These are phyloP conservation scores for Cryptococcus wingfieldii DNA, from an alignment of 1,284 basidiomycete species.

Conservation along the genomic window DNA sequence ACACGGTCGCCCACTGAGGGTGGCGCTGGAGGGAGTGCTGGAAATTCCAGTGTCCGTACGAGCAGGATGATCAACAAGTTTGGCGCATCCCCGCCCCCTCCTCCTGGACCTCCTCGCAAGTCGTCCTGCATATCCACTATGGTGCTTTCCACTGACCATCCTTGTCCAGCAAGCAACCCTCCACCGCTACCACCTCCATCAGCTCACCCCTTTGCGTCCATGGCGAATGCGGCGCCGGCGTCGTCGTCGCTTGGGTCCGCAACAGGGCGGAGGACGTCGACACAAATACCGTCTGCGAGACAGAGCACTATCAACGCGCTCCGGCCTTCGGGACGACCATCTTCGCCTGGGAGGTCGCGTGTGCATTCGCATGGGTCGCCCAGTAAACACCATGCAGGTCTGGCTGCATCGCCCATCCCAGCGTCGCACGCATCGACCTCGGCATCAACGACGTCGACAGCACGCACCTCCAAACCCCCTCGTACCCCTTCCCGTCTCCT, in stretches of 20 bases:
- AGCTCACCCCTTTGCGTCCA: constrained; percentile 14
- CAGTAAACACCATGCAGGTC: neutral
- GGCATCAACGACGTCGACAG: neutral
- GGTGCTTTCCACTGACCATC: too few species aligned
- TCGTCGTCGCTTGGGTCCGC: too few species aligned
- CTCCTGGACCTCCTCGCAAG: constrained; percentile 28
- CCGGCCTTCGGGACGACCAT: neutral
- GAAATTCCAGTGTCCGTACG: constrained; percentile 1
- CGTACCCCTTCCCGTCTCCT: constrained; percentile 45
- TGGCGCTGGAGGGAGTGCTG: neutral
- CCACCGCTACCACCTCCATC: constrained; percentile 11
- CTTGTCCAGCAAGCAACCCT: neutral
- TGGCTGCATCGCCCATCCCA: neutral
- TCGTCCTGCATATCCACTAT: neutral
- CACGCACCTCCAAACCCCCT: neutral
- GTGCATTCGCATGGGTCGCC: neutral
- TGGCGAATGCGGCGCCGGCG: neutral
- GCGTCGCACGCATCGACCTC: neutral
- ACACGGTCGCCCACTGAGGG: too few species aligned
- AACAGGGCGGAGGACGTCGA: neutral
- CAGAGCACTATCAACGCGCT: neutral
- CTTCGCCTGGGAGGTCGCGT: too few species aligned
- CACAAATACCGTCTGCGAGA: neutral
- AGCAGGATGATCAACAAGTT: constrained; percentile 16
- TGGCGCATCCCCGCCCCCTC: constrained; percentile 18